Base-by-base conservation (phyloP, 2,329 filamentous ascomycete species). In the Cadophora gregata region DNA sequence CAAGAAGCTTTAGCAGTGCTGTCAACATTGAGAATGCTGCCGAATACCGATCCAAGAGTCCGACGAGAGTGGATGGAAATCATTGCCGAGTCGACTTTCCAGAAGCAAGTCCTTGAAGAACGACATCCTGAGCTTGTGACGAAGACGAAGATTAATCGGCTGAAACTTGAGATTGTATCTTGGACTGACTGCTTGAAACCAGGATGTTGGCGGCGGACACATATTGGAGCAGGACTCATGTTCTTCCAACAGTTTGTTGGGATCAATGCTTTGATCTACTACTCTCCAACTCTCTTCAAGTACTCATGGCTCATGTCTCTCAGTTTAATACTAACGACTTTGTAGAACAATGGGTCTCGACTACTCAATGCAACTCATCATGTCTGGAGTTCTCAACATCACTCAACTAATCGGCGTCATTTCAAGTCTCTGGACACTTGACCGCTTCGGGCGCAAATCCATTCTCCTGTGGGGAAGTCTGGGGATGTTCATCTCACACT, bases 371-470 rank as follows among this genome's bases (percentile, higher is more conserved):
- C 50, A 55, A 24, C 50, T 63, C 16, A 27, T 63, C 36, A 45
- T 56, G 50, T 42, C 89, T 0, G 90, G 89, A 4, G 89, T 92
- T 0, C 88, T 90, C 5, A 89, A 89, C 6, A 87, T 92, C 53
- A 84, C 87, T 66, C 89, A 90, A 84, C 88, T 90, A 69, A 70
- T 91, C 65, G 84, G 84, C 25, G 91, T 89, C 0, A 84, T 90
- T 36, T 88, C 88, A 0, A 84, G 87, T 0, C 86, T 91, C 2
- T 78, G 90, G 5, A 90, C 84, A 75, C 85, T 90, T 62, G 89
- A 91, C 73, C 84, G 84, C n/a, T 79, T 87, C 7, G 89, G 88
- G 3, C 83, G 88, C 14, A 88, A 87, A 72, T 84, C 86, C 0
- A 82, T 89, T 1, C 80, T 90, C 1, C 82, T 85, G 4, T 78